Evolutionary conservation across 2,329 filamentous ascomycete species (phyloP).

Genomic region (Sphaceloma murrayae): DNA sequence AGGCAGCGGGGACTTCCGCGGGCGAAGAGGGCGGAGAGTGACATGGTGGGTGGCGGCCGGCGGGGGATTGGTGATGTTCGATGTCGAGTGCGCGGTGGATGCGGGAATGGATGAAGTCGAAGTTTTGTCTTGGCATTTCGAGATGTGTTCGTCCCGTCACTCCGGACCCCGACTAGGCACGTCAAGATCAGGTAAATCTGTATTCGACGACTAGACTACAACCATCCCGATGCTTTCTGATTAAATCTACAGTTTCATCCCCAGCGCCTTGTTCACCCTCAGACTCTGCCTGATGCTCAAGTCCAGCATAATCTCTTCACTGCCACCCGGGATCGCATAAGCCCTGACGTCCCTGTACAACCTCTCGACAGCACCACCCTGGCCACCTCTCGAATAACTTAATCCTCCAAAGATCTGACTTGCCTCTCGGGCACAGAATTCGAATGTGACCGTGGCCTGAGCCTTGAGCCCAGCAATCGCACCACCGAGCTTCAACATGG

Average conservation of each 20-base stretch:
- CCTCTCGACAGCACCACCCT: constrained; percentile 90
- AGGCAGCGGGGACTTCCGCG: not conserved
- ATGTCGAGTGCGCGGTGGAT: not conserved
- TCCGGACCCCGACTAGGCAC: too few species aligned
- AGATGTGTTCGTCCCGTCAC: too few species aligned
- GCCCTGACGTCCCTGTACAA: constrained; percentile 91
- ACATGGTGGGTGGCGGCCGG: constrained; percentile 41
- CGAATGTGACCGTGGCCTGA: constrained; percentile 86
- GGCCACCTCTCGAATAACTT: constrained; percentile 83
- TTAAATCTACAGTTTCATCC: constrained; percentile 98
- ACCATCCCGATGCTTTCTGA: too few species aligned
- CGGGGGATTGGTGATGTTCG: not conserved
- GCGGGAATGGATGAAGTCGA: constrained; percentile 6
- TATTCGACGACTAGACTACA: constrained; percentile 2
- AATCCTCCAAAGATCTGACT: constrained; percentile 95
- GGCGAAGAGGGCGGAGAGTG: constrained; percentile 43
- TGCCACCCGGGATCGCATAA: constrained; percentile 88
- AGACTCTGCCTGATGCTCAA: constrained; percentile 85
- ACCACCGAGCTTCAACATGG: constrained; percentile 90
- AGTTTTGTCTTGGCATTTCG: constrained; percentile 9
- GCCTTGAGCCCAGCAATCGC: constrained; percentile 92
- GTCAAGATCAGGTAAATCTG: too few species aligned
- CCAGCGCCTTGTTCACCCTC: constrained; percentile 78
- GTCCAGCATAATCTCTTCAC: constrained; percentile 97
- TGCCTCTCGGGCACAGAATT: constrained; percentile 94